Percentiles rank a stretch among this genome's conserved stretches.
Evolutionary conservation across 306 rosid genomes (phyloP).

Genomic region (Prunus fruticosa): DNA sequence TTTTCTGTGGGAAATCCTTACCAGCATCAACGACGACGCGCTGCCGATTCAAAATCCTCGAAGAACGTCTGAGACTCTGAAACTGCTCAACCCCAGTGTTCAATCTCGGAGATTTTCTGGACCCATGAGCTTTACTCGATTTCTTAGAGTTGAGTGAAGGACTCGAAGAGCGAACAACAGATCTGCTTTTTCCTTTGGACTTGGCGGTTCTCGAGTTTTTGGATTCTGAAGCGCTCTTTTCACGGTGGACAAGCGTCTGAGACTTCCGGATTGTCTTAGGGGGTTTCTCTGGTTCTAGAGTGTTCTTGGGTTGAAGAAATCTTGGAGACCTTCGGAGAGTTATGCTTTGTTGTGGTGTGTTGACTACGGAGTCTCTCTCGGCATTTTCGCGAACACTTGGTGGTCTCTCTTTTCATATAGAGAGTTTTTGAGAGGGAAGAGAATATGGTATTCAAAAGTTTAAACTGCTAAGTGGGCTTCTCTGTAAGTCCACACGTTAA

Average conservation of each 20-base stretch:
- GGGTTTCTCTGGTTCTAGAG: not conserved
- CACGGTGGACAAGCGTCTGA: not conserved
- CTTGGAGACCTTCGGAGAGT: constrained; percentile 25
- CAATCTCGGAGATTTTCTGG: constrained; percentile 29
- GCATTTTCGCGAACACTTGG: constrained; percentile 59
- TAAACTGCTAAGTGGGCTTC: constrained; percentile 21
- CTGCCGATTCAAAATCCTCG: constrained; percentile 30
- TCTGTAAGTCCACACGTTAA: not conserved
- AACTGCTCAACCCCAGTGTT: constrained; percentile 19
- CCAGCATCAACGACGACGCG: not conserved
- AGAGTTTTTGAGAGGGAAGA: constrained; percentile 30
- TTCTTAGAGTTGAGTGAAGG: constrained; percentile 2
- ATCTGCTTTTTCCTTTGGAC: constrained; percentile 11
- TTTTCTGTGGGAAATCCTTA: not conserved
- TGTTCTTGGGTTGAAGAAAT: not conserved
- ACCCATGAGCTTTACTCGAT: constrained; percentile 6
- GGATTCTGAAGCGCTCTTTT: constrained; percentile 1
- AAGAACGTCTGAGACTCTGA: constrained; percentile 40
- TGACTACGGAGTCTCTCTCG: constrained; percentile 18
- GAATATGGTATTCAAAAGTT: not conserved
- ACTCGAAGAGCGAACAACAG: not conserved
- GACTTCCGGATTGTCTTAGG: not conserved
- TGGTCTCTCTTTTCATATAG: constrained; percentile 2
- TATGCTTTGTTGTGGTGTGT: constrained; percentile 5
- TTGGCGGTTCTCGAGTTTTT: constrained; percentile 13